Evolutionary conservation across 73 alveolate species (phyloP).

Genomic region (Halteria grandinella): DNA sequence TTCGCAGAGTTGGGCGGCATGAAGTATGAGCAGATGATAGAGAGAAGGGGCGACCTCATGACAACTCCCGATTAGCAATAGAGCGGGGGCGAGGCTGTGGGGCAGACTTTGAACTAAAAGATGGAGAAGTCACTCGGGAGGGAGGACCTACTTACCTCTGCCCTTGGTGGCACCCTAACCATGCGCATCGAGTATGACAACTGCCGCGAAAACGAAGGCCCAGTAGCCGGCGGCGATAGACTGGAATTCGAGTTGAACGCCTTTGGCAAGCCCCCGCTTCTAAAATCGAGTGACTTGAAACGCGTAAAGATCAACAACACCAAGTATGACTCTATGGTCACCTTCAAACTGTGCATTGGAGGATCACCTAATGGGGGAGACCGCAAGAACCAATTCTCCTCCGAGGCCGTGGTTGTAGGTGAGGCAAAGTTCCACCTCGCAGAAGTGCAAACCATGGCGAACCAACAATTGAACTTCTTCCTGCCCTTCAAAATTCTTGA

Average conservation of each 20-base stretch:
- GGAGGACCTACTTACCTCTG: too few relatives aligned
- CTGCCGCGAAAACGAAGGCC: conserved; percentile 8
- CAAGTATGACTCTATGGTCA: conserved; percentile 7
- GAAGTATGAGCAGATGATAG: too few relatives aligned
- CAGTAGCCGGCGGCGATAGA: background rate
- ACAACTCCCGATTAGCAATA: too few relatives aligned
- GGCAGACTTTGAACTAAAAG: too few relatives aligned
- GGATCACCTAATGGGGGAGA: background rate
- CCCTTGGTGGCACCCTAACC: too few relatives aligned
- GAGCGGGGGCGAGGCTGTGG: too few relatives aligned
- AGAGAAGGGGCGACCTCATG: too few relatives aligned
- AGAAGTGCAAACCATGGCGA: conserved; percentile 26
- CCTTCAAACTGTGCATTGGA: conserved; percentile 15
- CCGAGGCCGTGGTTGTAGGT: conserved; percentile 20
- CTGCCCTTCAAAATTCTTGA: background rate
- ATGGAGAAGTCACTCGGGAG: too few relatives aligned
- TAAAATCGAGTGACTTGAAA: background rate
- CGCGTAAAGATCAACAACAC: conserved; percentile 21
- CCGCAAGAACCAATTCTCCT: background rate
- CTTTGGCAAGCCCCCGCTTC: background rate
- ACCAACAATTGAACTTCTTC: conserved; percentile 14
- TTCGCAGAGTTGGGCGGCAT: too few relatives aligned
- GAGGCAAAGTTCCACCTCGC: background rate
- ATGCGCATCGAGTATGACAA: conserved; percentile 3
- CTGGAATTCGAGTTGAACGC: background rate